Evolutionary conservation across 306 rosid species (phyloP).

Genomic region (Pterocarpus macrocarpus): DNA sequence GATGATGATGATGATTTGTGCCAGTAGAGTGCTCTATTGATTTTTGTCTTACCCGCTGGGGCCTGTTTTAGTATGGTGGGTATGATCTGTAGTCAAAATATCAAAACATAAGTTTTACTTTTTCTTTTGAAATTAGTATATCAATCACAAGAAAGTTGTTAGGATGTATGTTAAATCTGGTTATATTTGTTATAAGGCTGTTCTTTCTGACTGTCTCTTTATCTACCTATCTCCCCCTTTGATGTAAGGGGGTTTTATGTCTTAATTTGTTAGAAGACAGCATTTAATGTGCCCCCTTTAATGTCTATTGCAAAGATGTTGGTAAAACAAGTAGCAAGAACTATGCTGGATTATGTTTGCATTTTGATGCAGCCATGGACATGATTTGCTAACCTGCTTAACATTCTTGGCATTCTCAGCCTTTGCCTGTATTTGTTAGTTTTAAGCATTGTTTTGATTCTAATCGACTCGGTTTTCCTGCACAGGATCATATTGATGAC

Average conservation of each 20-base stretch:
- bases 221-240: constrained; percentile 24
- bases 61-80: constrained; percentile 8
- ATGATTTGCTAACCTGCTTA: constrained; percentile 22
- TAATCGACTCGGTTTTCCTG: constrained; percentile 41
- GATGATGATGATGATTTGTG: constrained; percentile 8
- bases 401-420: constrained; percentile 31
- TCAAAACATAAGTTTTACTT: constrained; percentile 1
- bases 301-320: constrained; percentile 4
- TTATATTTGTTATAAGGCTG: constrained; percentile 14
- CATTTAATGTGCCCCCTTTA: constrained; percentile 4
- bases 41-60: constrained; percentile 15
- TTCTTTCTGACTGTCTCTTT: constrained; percentile 16
- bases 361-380: constrained; percentile 18
- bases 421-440: constrained; percentile 25
- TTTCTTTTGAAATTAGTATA: constrained; percentile 16
- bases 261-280: constrained; percentile 16
- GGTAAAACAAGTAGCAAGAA: constrained; percentile 11
- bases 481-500: constrained; percentile 73
- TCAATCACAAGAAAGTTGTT: constrained; percentile 24
- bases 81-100: constrained; percentile 5
- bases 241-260: constrained; percentile 19
- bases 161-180: constrained; percentile 26
- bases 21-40: constrained; percentile 15
- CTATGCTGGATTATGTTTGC: neutral
- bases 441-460: constrained; percentile 36